Conservation (phyloP, 106 monocot species). For the Platanthera guangdongensis region DNA sequence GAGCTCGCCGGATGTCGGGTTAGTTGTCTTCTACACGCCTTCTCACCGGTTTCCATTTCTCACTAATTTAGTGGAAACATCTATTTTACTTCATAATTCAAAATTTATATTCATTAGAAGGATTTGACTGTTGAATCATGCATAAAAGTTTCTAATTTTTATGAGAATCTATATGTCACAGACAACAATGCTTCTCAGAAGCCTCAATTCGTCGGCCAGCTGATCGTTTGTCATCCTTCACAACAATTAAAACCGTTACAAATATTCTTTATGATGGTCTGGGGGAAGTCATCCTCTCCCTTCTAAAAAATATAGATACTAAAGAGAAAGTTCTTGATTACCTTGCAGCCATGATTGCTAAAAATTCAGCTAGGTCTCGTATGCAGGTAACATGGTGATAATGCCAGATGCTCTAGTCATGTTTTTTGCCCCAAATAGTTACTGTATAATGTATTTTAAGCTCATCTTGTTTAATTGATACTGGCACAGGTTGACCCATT, state of each 20-base stretch:
- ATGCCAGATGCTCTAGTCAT: background rate
- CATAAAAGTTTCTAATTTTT: background rate
- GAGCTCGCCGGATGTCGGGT: constrained; percentile 87
- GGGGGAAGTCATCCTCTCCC: constrained; percentile 52
- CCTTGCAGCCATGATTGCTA: constrained; percentile 73
- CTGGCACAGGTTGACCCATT: constrained; percentile 56
- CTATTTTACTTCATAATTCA: too few species aligned
- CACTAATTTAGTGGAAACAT: too few species aligned
- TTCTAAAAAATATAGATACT: constrained; percentile 81
- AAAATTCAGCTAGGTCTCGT: constrained; percentile 70
- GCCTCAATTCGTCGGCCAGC: constrained; percentile 64
- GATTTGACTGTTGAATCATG: background rate
- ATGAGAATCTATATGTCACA: constrained; percentile 15
- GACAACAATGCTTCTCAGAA: constrained; percentile 86
- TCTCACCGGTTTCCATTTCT: background rate
- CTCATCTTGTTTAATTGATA: background rate
- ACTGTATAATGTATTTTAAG: background rate
- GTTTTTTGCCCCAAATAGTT: background rate
- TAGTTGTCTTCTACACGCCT: constrained; percentile 15
- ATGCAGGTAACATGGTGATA: constrained; percentile 54
- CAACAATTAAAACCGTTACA: constrained; percentile 77
- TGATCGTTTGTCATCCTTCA: constrained; percentile 78
- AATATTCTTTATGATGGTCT: constrained; percentile 91
- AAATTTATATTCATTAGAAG: too few species aligned
- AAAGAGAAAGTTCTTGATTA: constrained; percentile 78